These are phyloP conservation scores for Fusarium domesticum DNA, from an alignment of 2,329 filamentous ascomycete genomes.

Conservation along the genomic window DNA sequence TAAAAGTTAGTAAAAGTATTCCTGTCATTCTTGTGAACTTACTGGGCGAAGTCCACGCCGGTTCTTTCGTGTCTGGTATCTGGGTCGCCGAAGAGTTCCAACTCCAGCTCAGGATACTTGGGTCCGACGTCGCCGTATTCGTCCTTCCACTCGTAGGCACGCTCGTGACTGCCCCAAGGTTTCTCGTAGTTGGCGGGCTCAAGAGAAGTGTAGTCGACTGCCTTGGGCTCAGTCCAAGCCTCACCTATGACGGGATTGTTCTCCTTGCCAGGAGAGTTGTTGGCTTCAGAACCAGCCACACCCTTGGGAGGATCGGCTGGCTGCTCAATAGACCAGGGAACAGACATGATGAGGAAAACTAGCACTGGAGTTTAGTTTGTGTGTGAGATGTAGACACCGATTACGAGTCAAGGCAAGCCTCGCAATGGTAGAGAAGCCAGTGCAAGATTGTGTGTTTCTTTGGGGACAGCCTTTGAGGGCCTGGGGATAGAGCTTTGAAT, in stretches of 20 bases:
- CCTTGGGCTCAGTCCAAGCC: constrained; percentile 47
- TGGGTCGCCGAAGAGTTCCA: constrained; percentile 66
- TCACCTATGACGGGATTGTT: too few relatives aligned
- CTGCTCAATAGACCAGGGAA: constrained; percentile 10
- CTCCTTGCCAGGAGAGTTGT: constrained; percentile 32
- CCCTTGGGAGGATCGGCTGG: background rate
- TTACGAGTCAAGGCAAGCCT: too few relatives aligned
- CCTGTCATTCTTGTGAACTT: constrained; percentile 28
- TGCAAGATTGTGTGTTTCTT: too few relatives aligned
- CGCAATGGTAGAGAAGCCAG: too few relatives aligned
- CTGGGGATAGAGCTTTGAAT: too few relatives aligned
- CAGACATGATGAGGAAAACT: constrained; percentile 12
- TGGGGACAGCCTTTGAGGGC: too few relatives aligned
- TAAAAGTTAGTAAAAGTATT: constrained; percentile 22
- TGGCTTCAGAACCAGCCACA: background rate
- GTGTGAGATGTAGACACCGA: background rate
- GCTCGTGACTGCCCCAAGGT: constrained; percentile 54
- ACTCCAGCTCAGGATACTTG: constrained; percentile 65
- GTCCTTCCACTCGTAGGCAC: constrained; percentile 78
- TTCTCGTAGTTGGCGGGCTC: constrained; percentile 12
- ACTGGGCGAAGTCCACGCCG: constrained; percentile 64
- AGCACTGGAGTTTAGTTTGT: background rate
- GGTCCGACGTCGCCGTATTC: constrained; percentile 86
- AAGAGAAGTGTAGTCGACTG: constrained; percentile 47
- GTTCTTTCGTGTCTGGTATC: constrained; percentile 45